Conservation (phyloP, 2,329 filamentous ascomycete genomes). For the Nectriaceae sp. region DNA sequence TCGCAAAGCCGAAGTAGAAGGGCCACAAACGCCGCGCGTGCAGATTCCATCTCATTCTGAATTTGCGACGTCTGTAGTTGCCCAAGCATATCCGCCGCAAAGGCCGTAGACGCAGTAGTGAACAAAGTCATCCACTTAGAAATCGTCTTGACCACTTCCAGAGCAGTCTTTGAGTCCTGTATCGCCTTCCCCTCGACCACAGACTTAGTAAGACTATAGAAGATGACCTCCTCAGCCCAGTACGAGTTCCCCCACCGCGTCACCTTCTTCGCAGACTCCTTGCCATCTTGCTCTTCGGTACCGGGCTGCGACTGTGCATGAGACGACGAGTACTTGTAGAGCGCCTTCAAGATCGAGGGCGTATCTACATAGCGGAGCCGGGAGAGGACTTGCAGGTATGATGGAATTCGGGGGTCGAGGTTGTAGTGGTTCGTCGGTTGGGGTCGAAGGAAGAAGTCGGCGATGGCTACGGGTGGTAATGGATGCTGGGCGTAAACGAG, state of each 20-base stretch:
- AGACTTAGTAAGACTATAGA: conserved; percentile 88
- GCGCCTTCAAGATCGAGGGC: conserved; percentile 53
- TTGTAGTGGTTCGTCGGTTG: conserved; percentile 47
- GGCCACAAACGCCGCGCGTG: conserved; percentile 64
- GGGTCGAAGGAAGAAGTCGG: conserved; percentile 61
- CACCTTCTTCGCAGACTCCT: conserved; percentile 15
- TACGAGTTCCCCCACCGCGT: conserved; percentile 59
- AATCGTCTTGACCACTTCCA: conserved; percentile 51
- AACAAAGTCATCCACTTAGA: conserved; percentile 63
- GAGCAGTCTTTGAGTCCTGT: conserved; percentile 46
- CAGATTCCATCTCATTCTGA: conserved; percentile 59
- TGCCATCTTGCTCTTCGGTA: conserved; percentile 20
- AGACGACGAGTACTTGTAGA: conserved; percentile 60
- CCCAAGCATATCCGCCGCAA: conserved; percentile 50
- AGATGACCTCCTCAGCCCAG: conserved; percentile 81
- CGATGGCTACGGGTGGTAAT: conserved; percentile 51
- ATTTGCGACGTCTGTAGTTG: conserved; percentile 41
- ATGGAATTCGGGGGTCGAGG: conserved; percentile 60
- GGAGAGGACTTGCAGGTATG: conserved; percentile 60
- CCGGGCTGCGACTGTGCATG: conserved; percentile 35
- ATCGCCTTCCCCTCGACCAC: conserved; percentile 63
- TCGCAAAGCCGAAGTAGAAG: conserved; percentile 64
- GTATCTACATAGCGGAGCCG: conserved; percentile 54
- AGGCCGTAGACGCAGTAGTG: conserved; percentile 50
- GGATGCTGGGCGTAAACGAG: conserved; percentile 54